These are phyloP conservation scores for Schwanniomyces pseudopolymorphus DNA, from an alignment of 805 yeast species.

Conservation along the genomic window DNA sequence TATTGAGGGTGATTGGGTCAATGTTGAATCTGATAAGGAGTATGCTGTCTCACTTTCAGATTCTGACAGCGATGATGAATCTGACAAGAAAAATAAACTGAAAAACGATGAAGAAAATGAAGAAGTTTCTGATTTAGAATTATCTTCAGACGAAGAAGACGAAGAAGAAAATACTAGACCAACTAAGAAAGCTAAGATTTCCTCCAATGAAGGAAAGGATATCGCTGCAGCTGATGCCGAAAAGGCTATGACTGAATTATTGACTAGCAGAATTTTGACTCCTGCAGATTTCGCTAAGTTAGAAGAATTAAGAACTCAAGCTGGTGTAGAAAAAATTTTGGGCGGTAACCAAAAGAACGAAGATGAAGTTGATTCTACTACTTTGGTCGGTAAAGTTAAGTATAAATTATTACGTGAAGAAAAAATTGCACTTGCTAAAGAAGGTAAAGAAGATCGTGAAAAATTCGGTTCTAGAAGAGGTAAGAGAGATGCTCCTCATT, in stretches of 20 bases:
- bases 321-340: slow-evolving; percentile 80
- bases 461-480: slow-evolving; percentile 88
- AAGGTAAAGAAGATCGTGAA: slow-evolving; percentile 92
- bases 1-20: slow-evolving; percentile 90
- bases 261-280: slow-evolving; percentile 78
- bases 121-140: slow-evolving; percentile 49
- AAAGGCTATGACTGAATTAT: slow-evolving; percentile 49
- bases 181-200: slow-evolving; percentile 30
- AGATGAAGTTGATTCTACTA: slow-evolving; percentile 78
- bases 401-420: slow-evolving; percentile 89
- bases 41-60: slow-evolving; percentile 53
- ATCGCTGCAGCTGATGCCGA: slow-evolving; percentile 16
- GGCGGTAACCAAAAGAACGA: slow-evolving; percentile 64
- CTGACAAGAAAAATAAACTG: slow-evolving; percentile 26
- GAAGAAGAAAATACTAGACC: slow-evolving; percentile 20
- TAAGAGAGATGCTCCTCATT: slow-evolving; percentile 69
- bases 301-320: slow-evolving; percentile 80
- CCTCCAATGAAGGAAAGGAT: slow-evolving; percentile 9
- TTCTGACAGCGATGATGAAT: slow-evolving; percentile 38
- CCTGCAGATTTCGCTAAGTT: slow-evolving; percentile 98
- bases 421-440: slow-evolving; percentile 79
- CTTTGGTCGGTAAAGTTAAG: slow-evolving; percentile 74
- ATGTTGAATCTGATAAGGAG: slow-evolving; percentile 79
- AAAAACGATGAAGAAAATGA: slow-evolving; percentile 18
- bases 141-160: slow-evolving; percentile 29